Conservation (phyloP, 805 yeast species). For the Debaryomyces tyrocola region DNA sequence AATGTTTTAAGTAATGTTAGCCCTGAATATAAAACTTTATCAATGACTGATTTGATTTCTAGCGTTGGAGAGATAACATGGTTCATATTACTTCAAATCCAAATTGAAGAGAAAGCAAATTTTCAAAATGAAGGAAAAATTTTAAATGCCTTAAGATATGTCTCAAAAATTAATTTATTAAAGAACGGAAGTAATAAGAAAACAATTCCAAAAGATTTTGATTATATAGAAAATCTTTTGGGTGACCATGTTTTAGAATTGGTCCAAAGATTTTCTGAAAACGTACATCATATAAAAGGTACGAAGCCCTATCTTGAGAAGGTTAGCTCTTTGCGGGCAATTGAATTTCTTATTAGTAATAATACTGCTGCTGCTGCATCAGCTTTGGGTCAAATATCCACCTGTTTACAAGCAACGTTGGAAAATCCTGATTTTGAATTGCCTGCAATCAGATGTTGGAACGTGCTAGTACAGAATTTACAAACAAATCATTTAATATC, state of each 20-base stretch:
- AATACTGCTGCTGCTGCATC: constrained; percentile 52
- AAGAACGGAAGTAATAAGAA: constrained; percentile 9
- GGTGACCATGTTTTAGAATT: constrained; percentile 68
- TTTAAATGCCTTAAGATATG: constrained; percentile 42
- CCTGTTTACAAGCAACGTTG: constrained; percentile 79
- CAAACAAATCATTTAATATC: constrained; percentile 58
- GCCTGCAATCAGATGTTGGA: constrained; percentile 69
- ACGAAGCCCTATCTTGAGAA: constrained; percentile 72
- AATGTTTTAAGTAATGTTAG: constrained; percentile 54
- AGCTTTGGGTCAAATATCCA: constrained; percentile 80
- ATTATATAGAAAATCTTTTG: constrained; percentile 32
- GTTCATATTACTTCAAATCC: constrained; percentile 33
- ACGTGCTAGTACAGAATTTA: constrained; percentile 55
- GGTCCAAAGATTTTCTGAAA: constrained; percentile 76
- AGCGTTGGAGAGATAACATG: constrained; percentile 41
- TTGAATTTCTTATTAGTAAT: constrained; percentile 60
- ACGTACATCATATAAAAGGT: constrained; percentile 72
- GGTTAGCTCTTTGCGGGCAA: constrained; percentile 68
- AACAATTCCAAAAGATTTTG: constrained; percentile 12
- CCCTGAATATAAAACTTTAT: constrained; percentile 42
- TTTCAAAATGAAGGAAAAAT: constrained; percentile 35
- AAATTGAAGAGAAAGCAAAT: constrained; percentile 25
- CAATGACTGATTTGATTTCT: constrained; percentile 33
- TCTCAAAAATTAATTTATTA: constrained; percentile 28
- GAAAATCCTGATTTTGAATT: constrained; percentile 60